phyloP scores from a whole-genome alignment of 2,329 filamentous ascomycete species.

The Aspergillus sp. region DNA sequence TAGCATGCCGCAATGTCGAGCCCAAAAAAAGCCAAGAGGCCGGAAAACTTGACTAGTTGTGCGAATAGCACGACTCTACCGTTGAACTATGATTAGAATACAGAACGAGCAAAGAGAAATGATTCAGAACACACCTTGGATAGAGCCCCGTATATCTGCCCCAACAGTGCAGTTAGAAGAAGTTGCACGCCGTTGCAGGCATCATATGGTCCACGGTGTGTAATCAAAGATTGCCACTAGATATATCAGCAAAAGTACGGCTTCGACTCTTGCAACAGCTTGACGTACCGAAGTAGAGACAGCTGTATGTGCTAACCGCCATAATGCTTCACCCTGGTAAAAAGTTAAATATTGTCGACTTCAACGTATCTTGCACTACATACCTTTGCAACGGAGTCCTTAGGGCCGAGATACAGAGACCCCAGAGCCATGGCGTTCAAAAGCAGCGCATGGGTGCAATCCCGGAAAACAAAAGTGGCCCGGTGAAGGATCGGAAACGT shows the following conservation, averaged over 20 bases:
- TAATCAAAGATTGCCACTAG: constrained; percentile 46
- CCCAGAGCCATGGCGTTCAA: constrained; percentile 49
- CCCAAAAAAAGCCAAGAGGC: constrained; percentile 47
- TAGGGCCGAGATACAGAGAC: constrained; percentile 46
- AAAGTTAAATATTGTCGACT: not conserved
- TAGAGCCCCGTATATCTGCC: constrained; percentile 45
- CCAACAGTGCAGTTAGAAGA: constrained; percentile 43
- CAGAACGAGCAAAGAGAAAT: not conserved
- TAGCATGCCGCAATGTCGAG: constrained; percentile 46
- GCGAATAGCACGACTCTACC: constrained; percentile 42
- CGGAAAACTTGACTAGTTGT: constrained; percentile 48
- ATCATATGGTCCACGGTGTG: constrained; percentile 44
- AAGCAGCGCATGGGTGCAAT: constrained; percentile 45
- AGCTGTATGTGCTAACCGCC: constrained; percentile 47
- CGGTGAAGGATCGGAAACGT: constrained; percentile 48
- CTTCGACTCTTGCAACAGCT: not conserved
- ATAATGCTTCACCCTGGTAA: constrained; percentile 42
- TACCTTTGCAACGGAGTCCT: constrained; percentile 42
- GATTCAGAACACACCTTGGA: constrained; percentile 31
- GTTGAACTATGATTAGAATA: not conserved
- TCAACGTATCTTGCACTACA: not conserved
- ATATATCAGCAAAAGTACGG: not conserved
- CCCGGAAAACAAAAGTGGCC: constrained; percentile 46
- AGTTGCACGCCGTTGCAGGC: constrained; percentile 46
- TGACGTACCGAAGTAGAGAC: constrained; percentile 41